Evolutionary conservation across 208 protist genomes (phyloP).

Genomic region (Acanthamoeba quina): DNA sequence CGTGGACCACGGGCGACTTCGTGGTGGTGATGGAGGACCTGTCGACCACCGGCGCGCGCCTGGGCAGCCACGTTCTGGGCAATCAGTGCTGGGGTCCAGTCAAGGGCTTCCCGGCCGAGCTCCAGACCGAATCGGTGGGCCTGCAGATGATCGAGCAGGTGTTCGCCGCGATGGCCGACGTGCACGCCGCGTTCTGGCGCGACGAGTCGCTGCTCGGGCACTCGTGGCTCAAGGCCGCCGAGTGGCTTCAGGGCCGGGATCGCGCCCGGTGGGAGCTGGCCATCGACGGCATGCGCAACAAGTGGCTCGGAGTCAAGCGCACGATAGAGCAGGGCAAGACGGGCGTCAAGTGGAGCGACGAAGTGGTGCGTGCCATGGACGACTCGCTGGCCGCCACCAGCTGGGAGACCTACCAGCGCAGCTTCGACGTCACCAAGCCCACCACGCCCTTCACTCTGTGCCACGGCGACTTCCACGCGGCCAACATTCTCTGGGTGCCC

Average conservation of each 20-base stretch:
- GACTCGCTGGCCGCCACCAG: constrained; percentile 15
- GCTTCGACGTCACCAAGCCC: constrained; percentile 10
- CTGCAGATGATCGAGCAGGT: constrained; percentile 57
- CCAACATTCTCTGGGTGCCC: constrained; percentile 68
- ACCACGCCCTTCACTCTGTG: constrained; percentile 65
- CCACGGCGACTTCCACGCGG: constrained; percentile 79
- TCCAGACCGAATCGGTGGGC: constrained; percentile 52
- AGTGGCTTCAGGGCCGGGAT: constrained; percentile 29
- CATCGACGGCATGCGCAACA: constrained; percentile 33
- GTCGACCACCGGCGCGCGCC: neutral
- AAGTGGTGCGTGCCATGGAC: constrained; percentile 11
- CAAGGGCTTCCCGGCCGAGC: constrained; percentile 14
- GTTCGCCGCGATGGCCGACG: constrained; percentile 48
- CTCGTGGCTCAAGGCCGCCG: constrained; percentile 45
- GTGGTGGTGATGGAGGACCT: constrained; percentile 71
- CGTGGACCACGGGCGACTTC: constrained; percentile 46
- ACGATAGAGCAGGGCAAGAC: constrained; percentile 12
- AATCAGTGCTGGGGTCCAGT: constrained; percentile 70
- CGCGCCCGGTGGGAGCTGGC: constrained; percentile 51
- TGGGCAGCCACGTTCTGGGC: constrained; percentile 43
- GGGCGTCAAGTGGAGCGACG: constrained; percentile 2
- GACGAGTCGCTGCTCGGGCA: constrained; percentile 1
- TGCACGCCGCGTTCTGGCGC: constrained; percentile 68
- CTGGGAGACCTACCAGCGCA: constrained; percentile 50
- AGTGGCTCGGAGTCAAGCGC: neutral